These are phyloP conservation scores for Boletus pseudo-olivaceus DNA, from an alignment of 768 basidiomycete species.

Conservation along the genomic window DNA sequence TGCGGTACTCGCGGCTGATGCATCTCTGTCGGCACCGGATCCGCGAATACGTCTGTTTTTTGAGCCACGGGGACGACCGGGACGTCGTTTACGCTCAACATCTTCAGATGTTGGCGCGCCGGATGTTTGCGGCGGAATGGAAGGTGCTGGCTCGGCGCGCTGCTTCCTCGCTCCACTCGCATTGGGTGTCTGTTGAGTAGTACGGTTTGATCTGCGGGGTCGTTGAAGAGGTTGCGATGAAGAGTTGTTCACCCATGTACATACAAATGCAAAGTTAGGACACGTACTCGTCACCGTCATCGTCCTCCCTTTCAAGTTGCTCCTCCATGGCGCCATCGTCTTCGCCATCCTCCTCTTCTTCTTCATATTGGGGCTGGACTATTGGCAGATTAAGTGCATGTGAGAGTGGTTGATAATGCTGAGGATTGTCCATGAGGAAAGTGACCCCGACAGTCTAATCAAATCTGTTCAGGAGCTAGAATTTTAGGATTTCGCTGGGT, in stretches of 20 bases:
- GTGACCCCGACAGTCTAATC: constrained; percentile 7
- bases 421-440: constrained; percentile 57
- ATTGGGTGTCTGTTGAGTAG: constrained; percentile 14
- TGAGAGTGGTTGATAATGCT: constrained; percentile 78
- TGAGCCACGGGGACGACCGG: constrained; percentile 76
- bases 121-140: constrained; percentile 23
- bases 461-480: constrained; percentile 24
- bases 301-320: constrained; percentile 52
- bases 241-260: background rate
- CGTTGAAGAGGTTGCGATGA: constrained; percentile 3
- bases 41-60: constrained; percentile 60
- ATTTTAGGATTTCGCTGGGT: constrained; percentile 30
- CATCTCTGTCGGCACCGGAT: constrained; percentile 27
- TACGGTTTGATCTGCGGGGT: constrained; percentile 23
- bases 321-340: constrained; percentile 73
- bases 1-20: constrained; percentile 8
- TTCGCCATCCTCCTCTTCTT: constrained; percentile 68
- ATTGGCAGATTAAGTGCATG: constrained; percentile 66
- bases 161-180: constrained; percentile 17
- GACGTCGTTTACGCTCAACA: constrained; percentile 59
- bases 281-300: constrained; percentile 36
- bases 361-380: constrained; percentile 38
- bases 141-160: constrained; percentile 25
- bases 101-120: constrained; percentile 27
- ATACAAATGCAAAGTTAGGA: constrained; percentile 10